These are phyloP conservation scores for Candida vartiovaarae DNA, from an alignment of 805 yeast genomes.

Conservation along the genomic window DNA sequence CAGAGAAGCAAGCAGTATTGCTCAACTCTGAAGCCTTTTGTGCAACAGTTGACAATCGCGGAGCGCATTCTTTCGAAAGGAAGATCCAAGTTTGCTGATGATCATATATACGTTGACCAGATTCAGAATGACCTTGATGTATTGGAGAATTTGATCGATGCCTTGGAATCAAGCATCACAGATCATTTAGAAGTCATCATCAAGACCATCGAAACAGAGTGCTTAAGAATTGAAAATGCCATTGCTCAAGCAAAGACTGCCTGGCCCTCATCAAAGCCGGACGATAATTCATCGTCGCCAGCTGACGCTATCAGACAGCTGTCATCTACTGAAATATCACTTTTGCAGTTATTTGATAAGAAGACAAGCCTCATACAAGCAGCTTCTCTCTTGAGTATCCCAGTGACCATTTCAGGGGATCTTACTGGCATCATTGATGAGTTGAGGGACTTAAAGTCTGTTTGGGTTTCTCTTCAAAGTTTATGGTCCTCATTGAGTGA, in stretches of 20 bases:
- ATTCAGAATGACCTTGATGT: constrained; percentile 41
- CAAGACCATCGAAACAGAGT: constrained; percentile 35
- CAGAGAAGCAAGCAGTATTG: constrained; percentile 22
- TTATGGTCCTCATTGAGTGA: constrained; percentile 41
- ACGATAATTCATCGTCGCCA: constrained; percentile 36
- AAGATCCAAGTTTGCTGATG: constrained; percentile 40
- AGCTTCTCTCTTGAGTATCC: constrained; percentile 27
- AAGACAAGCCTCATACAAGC: constrained; percentile 24
- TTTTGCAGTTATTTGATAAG: constrained; percentile 16
- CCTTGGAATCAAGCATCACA: constrained; percentile 32
- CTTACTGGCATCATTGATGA: constrained; percentile 37
- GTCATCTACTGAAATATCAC: constrained; percentile 24
- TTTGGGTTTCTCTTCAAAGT: constrained; percentile 56
- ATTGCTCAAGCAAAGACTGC: constrained; percentile 25
- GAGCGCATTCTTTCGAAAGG: constrained; percentile 36
- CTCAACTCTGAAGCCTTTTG: constrained; percentile 1
- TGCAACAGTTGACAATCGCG: constrained; percentile 10
- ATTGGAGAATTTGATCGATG: constrained; percentile 30
- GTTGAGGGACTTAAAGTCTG: constrained; percentile 45
- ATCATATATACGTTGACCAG: constrained; percentile 62
- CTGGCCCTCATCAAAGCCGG: constrained; percentile 47
- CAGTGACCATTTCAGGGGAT: constrained; percentile 23
- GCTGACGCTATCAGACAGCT: constrained; percentile 33
- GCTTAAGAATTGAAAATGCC: constrained; percentile 28
- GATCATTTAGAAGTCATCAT: constrained; percentile 36